Evolutionary conservation across 2,329 filamentous ascomycete species (phyloP), one percentile per base, ranked within the genome.

Genomic region (Curvularia eragrostidis): DNA sequence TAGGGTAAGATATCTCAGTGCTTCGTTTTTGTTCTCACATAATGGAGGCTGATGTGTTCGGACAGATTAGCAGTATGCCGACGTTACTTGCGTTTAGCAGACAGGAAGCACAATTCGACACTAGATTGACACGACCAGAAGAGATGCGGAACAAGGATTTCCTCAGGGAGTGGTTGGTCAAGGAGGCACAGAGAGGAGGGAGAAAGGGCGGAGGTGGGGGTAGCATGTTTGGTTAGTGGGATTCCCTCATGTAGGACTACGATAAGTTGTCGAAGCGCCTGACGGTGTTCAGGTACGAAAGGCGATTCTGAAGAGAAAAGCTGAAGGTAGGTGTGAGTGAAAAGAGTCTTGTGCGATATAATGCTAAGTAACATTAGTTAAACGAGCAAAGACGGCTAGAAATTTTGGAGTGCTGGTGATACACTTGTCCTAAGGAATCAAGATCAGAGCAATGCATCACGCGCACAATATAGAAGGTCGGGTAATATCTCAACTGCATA

Each of bases 41-140:
- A 23, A 23, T 9, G 39, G 21, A 15, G 19, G 21, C 19, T 24
- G 21, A 42, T 3, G 12, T 30, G 7, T 30, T 10, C 5, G 24
- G n/a, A 7, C 15, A 47, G 61, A 74, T 78, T 57, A 28, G 44
- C 48, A 77, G 75, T 18, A 78, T 83, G 63, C 82, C 82, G 1
- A 83, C 81, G 10, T 59, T 84, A 32, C 67, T 84, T 49, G 78
- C 81, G 0, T 84, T 84, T 60, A 80, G 80, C 60, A 72, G 81
- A 18, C 75, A 79, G 54, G 82, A 84, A 62, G 76, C 82, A 42
- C 81, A 83, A 62, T 66, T 82, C 26, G 77, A 80, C 61, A 83
- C 80, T 1, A 78, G 76, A 54, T 63, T 83, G 13, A 75, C 73
- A 4, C 67, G 69, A 42, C 67, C 80, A n/a, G 77, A 81, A 19